Conservation (phyloP, 805 yeast species). For the Metschnikowia matae region DNA sequence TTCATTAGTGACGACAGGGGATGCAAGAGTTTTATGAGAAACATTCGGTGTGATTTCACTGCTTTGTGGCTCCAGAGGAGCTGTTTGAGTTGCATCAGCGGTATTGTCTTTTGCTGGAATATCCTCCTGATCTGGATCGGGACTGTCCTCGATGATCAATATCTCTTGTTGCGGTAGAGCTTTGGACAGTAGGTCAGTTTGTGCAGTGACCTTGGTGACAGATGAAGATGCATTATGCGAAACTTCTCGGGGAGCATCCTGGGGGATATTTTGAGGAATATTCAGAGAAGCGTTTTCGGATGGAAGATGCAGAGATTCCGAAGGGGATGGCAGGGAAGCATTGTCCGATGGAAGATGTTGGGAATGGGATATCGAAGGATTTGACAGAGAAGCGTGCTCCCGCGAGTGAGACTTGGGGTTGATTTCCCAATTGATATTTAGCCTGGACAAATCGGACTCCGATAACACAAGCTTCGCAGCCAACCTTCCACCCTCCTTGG, state of each 20-base stretch:
- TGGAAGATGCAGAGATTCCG: neutral
- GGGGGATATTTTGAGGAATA: too few species aligned
- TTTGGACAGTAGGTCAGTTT: neutral
- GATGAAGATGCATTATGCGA: too few species aligned
- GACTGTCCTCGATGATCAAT: too few species aligned
- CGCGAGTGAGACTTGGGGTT: neutral
- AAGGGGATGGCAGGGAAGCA: neutral
- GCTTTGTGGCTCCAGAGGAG: neutral
- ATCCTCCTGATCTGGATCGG: too few species aligned
- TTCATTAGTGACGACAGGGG: neutral
- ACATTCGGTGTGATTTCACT: neutral
- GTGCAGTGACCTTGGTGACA: neutral
- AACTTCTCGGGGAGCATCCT: too few species aligned
- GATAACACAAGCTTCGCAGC: constrained; percentile 16
- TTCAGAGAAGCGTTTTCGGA: neutral
- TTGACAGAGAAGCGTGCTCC: neutral
- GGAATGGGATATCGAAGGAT: neutral
- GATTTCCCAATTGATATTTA: neutral
- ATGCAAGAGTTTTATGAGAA: neutral
- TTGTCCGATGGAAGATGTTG: neutral
- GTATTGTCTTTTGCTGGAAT: too few species aligned
- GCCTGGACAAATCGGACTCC: neutral
- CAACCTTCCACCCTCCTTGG: constrained; percentile 29
- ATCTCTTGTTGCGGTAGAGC: too few species aligned
- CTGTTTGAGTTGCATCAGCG: neutral